Conservation (phyloP, 2,329 filamentous ascomycete genomes). For the Hymenoscyphus salicellus region DNA sequence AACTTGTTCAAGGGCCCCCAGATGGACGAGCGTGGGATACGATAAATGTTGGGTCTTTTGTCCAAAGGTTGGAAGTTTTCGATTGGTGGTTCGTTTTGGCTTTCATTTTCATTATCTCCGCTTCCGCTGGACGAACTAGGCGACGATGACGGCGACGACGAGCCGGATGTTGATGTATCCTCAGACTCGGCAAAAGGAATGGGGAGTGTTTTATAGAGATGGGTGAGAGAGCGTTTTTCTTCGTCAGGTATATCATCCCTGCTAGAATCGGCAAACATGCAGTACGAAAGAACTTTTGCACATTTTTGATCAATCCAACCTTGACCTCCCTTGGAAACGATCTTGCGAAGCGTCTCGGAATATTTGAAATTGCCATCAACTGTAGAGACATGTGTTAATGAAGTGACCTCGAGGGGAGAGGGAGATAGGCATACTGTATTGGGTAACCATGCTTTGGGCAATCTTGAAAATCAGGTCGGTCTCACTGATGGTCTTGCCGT, state of each 20-base stretch:
- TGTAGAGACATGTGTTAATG: background rate
- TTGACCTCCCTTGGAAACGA: background rate
- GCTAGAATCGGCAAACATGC: background rate
- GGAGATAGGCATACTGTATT: slow-evolving; percentile 4
- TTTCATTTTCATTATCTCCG: slow-evolving; percentile 19
- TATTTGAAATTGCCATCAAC: slow-evolving; percentile 4
- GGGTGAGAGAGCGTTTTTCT: background rate
- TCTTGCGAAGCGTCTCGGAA: slow-evolving; percentile 6
- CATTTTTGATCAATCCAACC: slow-evolving; percentile 8
- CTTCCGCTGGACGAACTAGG: background rate
- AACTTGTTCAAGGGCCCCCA: slow-evolving; percentile 17
- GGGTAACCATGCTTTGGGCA: slow-evolving; percentile 5
- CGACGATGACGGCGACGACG: background rate
- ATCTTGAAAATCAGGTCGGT: background rate
- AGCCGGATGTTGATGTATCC: background rate
- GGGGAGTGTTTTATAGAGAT: background rate
- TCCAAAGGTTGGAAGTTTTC: slow-evolving; percentile 24
- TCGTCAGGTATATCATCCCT: background rate
- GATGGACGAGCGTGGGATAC: slow-evolving; percentile 12
- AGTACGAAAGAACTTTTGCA: slow-evolving; percentile 2
- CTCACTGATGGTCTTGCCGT: background rate
- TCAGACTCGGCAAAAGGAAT: background rate
- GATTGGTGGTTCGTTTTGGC: slow-evolving; percentile 15
- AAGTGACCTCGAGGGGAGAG: background rate
- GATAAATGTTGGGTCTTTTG: slow-evolving; percentile 20